Percentiles rank a stretch among this genome's conserved stretches.
Conservation (phyloP, 148 eudicot genomes). For the Fallopia convolvulus region DNA sequence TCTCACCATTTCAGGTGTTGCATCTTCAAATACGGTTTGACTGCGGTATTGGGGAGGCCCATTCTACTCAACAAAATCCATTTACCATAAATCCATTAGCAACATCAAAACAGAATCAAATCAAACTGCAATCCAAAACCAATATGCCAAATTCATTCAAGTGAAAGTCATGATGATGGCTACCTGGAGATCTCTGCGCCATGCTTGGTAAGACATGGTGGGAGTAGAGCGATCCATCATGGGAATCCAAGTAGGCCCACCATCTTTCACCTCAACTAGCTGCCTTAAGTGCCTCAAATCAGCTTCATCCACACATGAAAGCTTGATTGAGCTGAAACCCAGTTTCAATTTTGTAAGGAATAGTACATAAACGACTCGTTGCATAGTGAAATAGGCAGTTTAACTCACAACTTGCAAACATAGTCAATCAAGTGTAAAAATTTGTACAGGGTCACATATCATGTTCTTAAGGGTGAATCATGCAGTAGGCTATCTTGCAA, state of each 20-base stretch:
- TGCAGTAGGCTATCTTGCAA: too few relatives aligned
- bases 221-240: slow-evolving; percentile 79
- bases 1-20: slow-evolving; percentile 81
- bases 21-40: slow-evolving; percentile 91
- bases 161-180: not conserved
- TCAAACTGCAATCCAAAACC: not conserved
- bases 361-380: not conserved
- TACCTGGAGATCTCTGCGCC: slow-evolving; percentile 88
- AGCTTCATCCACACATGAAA: slow-evolving; percentile 19
- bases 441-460: too few relatives aligned
- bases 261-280: slow-evolving; percentile 84
- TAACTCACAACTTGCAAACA: too few relatives aligned
- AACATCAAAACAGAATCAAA: not conserved
- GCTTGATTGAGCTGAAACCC: slow-evolving; percentile 4
- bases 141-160: not conserved
- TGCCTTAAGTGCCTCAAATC: slow-evolving; percentile 60
- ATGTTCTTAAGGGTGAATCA: too few relatives aligned
- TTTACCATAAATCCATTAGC: not conserved
- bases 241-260: slow-evolving; percentile 84
- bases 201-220: slow-evolving; percentile 80
- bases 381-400: too few relatives aligned
- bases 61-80: slow-evolving; percentile 27
- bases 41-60: slow-evolving; percentile 98
- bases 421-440: too few relatives aligned
- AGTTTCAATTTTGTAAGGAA: not conserved